Conservation (phyloP, 169 alveolate species). For the Plasmodium malariae region DNA sequence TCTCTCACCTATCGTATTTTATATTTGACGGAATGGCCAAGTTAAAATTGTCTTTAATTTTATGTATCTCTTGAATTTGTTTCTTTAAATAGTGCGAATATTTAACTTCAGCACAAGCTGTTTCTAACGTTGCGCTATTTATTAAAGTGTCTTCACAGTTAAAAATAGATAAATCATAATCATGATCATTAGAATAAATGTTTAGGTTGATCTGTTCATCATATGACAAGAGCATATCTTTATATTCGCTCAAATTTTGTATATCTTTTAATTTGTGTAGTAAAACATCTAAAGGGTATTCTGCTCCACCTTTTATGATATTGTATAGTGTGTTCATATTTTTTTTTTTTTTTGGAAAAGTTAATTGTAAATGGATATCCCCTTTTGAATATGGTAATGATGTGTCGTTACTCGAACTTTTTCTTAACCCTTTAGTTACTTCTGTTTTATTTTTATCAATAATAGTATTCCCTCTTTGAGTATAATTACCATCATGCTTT, state of each 20-base stretch:
- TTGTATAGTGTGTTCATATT: constrained; percentile 30
- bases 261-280: constrained; percentile 18
- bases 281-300: constrained; percentile 39
- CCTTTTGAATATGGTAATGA: no score
- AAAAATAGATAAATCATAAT: constrained; percentile 3
- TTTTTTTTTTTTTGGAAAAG: no score
- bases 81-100: constrained; percentile 80
- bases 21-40: constrained; percentile 77
- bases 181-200: constrained; percentile 16
- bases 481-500: no score
- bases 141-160: constrained; percentile 1
- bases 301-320: constrained; percentile 57
- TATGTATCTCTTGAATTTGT: constrained; percentile 77
- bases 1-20: constrained; percentile 80
- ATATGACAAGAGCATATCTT: neutral
- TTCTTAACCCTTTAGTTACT: no score
- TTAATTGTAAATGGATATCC: no score
- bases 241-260: neutral
- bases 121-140: constrained; percentile 50
- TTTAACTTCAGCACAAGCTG: constrained; percentile 83
- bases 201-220: constrained; percentile 1
- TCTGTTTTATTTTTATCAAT: no score
- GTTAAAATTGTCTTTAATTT: constrained; percentile 76
- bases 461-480: no score
- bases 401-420: no score